Conservation (phyloP, 2,329 filamentous ascomycete species). For the Colletotrichum zoysiae region DNA sequence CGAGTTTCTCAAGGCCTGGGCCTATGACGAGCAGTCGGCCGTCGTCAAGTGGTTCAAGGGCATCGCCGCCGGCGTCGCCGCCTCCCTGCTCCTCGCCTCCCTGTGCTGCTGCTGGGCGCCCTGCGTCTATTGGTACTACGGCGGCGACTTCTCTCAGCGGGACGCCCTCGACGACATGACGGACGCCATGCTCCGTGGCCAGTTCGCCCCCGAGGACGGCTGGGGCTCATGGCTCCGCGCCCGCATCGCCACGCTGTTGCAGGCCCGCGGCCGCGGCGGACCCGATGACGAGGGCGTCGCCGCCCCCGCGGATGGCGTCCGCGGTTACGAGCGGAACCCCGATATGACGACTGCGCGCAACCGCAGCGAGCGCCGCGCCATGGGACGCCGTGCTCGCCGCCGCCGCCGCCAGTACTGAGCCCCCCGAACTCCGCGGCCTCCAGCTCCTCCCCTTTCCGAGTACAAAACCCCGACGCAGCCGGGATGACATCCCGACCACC, state of each 20-base stretch:
- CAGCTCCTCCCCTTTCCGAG: neutral
- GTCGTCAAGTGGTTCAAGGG: slow-evolving; percentile 33
- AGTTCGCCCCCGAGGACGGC: slow-evolving; percentile 5
- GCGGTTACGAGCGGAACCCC: neutral
- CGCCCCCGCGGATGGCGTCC: neutral
- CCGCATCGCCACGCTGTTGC: neutral
- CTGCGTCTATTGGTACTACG: slow-evolving; percentile 38
- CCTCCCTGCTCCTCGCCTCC: slow-evolving; percentile 40
- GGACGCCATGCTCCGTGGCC: slow-evolving; percentile 9
- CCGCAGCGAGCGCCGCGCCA: slow-evolving; percentile 6
- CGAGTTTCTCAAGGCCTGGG: slow-evolving; percentile 13
- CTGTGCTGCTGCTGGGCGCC: slow-evolving; percentile 43
- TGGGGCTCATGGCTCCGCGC: neutral
- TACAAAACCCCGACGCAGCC: no score
- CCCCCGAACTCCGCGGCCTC: neutral
- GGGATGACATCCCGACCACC: neutral
- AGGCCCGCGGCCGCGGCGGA: neutral
- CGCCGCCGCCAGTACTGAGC: slow-evolving; percentile 3
- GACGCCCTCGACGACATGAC: slow-evolving; percentile 5
- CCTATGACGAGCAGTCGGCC: slow-evolving; percentile 10
- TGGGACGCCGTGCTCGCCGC: neutral
- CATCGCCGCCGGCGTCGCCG: slow-evolving; percentile 37
- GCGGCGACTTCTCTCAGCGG: slow-evolving; percentile 13
- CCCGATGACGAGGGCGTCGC: neutral
- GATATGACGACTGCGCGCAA: slow-evolving; percentile 10